Evolutionary conservation across 345 rosid species (phyloP), one percentile per base, ranked within the genome.

Genomic region (Erodium maritimum): DNA sequence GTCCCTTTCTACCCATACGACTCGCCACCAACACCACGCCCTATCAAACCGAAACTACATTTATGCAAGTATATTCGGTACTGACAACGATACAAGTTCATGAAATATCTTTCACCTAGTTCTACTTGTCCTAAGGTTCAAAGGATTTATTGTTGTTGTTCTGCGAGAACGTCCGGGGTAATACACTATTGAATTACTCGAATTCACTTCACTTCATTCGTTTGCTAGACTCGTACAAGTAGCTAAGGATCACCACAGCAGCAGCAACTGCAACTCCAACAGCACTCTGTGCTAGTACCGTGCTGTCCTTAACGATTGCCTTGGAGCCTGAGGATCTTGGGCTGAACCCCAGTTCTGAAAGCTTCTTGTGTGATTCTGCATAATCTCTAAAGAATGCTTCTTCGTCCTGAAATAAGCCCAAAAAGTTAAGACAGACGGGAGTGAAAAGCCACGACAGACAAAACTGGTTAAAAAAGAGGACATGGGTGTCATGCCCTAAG

Each of bases 211-310:
- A 84, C 79, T 84, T 84, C 82, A 72, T 73, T 73, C 62, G 75
- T 74, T 78, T 86, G 66, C 87, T 80, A 37, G 83, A 71, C 76
- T 91, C 95, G 21, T 88, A 88, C 6, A 82, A 55, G 84, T 88
- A 91, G 82, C 96, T 67, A 5, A 83, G 61, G 69, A 82, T 75
- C 76, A 86, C 87, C 59, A 86, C 96, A 5, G 91, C 91, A 34
- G 86, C 96, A 58, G 95, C 75, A 58, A 88, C 87, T 0, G 67
- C 91, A 19, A 86, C 86, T 37, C 99, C 99, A 14, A 83, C 83
- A 1, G 95, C 95, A 14, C 99, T 61, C 60, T 84, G 93, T 18
- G 93, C 95, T 33, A 86, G 64, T 33, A 86, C 53, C 16, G 73
- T 75, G 72, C 82, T 61, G 74, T 88, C 88, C 50, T 69, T 73